Conservation (phyloP, 2,329 filamentous ascomycete species). For the Penicillium capsulatum region DNA sequence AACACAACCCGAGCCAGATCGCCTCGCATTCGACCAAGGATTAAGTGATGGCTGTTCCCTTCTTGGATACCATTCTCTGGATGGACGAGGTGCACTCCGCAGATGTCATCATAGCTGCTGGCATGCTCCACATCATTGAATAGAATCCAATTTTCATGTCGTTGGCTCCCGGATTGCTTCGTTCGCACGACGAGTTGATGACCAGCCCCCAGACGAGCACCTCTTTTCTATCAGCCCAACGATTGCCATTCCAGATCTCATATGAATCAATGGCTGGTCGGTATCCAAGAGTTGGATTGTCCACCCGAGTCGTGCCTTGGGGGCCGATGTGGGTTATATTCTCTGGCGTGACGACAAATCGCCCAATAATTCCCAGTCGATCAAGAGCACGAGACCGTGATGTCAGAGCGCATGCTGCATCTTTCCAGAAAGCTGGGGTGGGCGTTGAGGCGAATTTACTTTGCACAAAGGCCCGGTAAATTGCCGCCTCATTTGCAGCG, state of each 20-base stretch:
- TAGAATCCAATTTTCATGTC: conserved; percentile 45
- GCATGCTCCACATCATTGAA: conserved; percentile 50
- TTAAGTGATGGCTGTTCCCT: conserved; percentile 43
- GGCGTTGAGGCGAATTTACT: conserved; percentile 46
- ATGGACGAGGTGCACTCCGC: conserved; percentile 51
- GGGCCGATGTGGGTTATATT: conserved; percentile 40
- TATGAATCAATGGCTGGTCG: conserved; percentile 57
- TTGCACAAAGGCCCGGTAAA: conserved; percentile 46
- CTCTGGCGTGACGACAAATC: conserved; percentile 47
- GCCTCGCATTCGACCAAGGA: conserved; percentile 56
- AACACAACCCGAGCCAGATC: conserved; percentile 44
- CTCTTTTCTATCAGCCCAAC: conserved; percentile 51
- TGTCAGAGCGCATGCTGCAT: conserved; percentile 52
- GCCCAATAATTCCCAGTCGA: conserved; percentile 52
- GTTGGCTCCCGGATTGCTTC: conserved; percentile 40
- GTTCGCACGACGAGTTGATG: conserved; percentile 52
- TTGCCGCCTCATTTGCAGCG: conserved; percentile 47
- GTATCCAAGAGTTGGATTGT: conserved; percentile 54
- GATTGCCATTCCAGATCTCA: conserved; percentile 47
- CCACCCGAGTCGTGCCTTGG: conserved; percentile 37
- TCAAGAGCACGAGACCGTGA: conserved; percentile 57
- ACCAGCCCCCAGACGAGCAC: conserved; percentile 59
- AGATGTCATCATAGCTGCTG: conserved; percentile 58
- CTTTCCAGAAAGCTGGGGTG: conserved; percentile 44
- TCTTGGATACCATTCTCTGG: conserved; percentile 36